phyloP scores from a whole-genome alignment of 2,329 filamentous ascomycete species.

The Podosphaera fusca region DNA sequence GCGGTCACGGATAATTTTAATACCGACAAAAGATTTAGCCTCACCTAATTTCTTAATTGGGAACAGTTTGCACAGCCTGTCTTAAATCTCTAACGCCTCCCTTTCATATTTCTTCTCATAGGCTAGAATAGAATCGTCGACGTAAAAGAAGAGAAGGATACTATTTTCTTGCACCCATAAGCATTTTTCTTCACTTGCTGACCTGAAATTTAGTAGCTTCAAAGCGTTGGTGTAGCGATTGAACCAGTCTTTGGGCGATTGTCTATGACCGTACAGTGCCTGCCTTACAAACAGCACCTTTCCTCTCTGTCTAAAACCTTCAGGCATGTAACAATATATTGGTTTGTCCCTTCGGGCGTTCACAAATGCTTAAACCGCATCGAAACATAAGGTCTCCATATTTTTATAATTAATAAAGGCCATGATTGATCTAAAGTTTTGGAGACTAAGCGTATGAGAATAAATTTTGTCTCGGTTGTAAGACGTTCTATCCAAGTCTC shows the following conservation, averaged over 20 bases:
- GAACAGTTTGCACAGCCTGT: neutral
- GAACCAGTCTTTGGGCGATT: neutral
- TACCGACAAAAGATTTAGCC: neutral
- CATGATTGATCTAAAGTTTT: neutral
- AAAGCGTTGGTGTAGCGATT: neutral
- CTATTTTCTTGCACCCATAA: too few relatives aligned
- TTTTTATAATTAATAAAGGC: conserved; percentile 1
- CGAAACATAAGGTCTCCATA: neutral
- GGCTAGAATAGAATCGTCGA: neutral
- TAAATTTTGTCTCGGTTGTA: conserved; percentile 1
- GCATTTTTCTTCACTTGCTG: neutral
- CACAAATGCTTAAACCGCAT: neutral
- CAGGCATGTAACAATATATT: neutral
- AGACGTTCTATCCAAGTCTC: neutral
- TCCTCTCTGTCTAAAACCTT: neutral
- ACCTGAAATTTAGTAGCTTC: neutral
- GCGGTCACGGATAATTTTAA: neutral
- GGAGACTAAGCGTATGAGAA: neutral
- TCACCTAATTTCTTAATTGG: neutral
- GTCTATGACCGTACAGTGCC: neutral
- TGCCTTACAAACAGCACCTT: neutral
- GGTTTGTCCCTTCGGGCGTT: neutral
- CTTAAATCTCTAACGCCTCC: neutral
- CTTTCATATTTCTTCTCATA: neutral
- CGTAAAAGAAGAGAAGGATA: too few relatives aligned